Evolutionary conservation across 371 early-diverging fungal genomes (phyloP), one percentile per base, ranked within the genome.

Genomic region (Apophysomyces sp.): DNA sequence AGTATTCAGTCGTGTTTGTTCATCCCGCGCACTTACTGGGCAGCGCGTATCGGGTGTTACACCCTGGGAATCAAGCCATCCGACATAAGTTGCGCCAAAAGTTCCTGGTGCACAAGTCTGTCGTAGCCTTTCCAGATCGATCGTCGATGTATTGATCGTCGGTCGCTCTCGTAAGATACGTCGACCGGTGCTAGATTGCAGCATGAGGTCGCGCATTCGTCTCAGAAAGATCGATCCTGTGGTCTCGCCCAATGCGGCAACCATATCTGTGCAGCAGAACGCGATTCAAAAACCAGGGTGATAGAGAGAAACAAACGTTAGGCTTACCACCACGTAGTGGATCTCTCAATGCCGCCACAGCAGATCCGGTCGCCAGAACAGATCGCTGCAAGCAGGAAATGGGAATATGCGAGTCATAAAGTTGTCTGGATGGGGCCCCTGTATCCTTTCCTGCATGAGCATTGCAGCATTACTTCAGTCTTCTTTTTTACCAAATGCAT

Each of bases 231-330:
- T 63, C 15, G 74, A 77, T 4, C 92, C 90, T 7, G 97, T 97
- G 3, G 93, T 87, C 68, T 98, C 98, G 26, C 96, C 98, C 26
- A 98, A 80, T 4, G 91, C 85, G 1, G 98, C 98, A 12, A 98
- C 88, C 89, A 95, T 93, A 58, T 96, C 92, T 94, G 55, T 30
- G 24, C 30, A 49, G 16, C 13, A 27, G 16, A 27, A 32, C n/a
- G n/a, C n/a, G n/a, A n/a, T 16, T 27, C 15, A 11, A 37, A 27
- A 44, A 15, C 16, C 32, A 52, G n/a, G 31, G 12, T 28, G n/a
- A n/a, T n/a, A n/a, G n/a, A n/a, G n/a, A n/a, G n/a, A n/a, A n/a
- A 11, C 1, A 24, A 30, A 52, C 41, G n/a, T 49, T 26, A n/a
- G 7, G 3, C 58, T 65, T 81, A 92, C 92, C 92, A 76, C 89